A percentile compares a stretch with the other conserved stretches of the same genome.
These are phyloP conservation scores for Tricholoma sp. DNA, from an alignment of 768 basidiomycete genomes.

Conservation along the genomic window DNA sequence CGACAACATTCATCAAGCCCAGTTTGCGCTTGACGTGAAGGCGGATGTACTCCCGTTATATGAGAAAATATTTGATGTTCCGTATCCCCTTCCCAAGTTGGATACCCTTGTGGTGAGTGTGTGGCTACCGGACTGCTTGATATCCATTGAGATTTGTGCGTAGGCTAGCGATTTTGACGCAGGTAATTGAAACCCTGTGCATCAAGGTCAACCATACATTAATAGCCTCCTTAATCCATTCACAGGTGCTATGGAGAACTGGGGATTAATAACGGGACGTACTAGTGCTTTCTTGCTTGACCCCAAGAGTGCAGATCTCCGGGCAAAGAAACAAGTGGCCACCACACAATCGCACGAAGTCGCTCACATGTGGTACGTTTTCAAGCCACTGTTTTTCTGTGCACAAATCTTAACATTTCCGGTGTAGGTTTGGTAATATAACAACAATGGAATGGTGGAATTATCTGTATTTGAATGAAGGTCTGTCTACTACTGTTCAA, in stretches of 20 bases:
- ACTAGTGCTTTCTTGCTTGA: conserved; percentile 80
- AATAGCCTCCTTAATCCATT: not conserved
- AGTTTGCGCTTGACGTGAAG: conserved; percentile 87
- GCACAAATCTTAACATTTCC: not conserved
- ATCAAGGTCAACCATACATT: not conserved
- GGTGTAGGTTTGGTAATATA: conserved; percentile 82
- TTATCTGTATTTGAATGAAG: conserved; percentile 78
- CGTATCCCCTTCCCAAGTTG: conserved; percentile 90
- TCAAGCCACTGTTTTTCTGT: not conserved
- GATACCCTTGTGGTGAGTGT: conserved; percentile 78
- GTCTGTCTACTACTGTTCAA: conserved; percentile 23
- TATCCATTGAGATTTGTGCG: not conserved
- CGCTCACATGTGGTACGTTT: conserved; percentile 68
- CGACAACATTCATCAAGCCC: conserved; percentile 77
- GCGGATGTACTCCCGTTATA: conserved; percentile 80
- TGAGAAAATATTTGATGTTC: conserved; percentile 88
- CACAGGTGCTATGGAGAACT: conserved; percentile 86
- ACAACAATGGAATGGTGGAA: conserved; percentile 95
- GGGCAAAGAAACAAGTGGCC: conserved; percentile 76
- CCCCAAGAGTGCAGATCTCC: conserved; percentile 64
- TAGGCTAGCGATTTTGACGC: conserved; percentile 86
- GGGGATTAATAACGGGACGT: conserved; percentile 89
- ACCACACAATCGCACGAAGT: conserved; percentile 81
- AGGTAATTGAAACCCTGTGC: conserved; percentile 30
- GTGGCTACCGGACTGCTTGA: not conserved